Evolutionary conservation across 2,329 filamentous ascomycete species (phyloP).

Genomic region (Didymella arachidicola): DNA sequence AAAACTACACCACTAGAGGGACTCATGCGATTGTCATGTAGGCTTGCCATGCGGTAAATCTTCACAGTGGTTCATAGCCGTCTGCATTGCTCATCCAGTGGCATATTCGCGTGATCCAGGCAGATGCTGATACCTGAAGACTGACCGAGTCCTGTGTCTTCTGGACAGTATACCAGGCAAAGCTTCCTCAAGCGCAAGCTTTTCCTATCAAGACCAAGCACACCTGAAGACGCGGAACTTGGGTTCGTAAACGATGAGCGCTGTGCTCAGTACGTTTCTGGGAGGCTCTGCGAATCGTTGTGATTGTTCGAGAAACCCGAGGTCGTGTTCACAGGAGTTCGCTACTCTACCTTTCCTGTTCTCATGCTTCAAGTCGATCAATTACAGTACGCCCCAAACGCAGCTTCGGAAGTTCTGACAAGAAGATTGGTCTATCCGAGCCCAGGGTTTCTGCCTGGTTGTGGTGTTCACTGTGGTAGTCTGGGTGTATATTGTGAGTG

Average conservation of each 20-base stretch:
- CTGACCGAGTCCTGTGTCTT: background rate
- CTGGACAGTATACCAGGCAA: background rate
- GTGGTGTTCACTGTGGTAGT: background rate
- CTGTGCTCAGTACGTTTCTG: background rate
- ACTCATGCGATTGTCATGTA: background rate
- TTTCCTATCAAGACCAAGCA: too few species aligned
- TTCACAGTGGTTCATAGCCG: background rate
- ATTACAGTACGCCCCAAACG: background rate
- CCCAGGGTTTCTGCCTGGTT: background rate
- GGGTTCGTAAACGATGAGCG: background rate
- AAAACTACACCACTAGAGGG: background rate
- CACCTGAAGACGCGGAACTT: accelerated
- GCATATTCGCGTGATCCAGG: background rate
- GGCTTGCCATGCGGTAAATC: too few species aligned
- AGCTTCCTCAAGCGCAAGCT: too few species aligned
- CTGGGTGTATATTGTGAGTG: too few species aligned
- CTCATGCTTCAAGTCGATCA: too few species aligned
- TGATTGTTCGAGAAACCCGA: too few species aligned
- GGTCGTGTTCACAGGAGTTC: too few species aligned
- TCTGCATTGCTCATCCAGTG: background rate
- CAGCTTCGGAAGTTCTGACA: background rate
- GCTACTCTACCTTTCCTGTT: too few species aligned
- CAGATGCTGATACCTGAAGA: background rate
- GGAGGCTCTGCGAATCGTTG: background rate
- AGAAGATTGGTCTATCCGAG: background rate